Percentiles rank a stretch among this genome's conserved stretches.
phyloP scores from a whole-genome alignment of 805 yeast genomes.

The Kuraishia floccosa region DNA sequence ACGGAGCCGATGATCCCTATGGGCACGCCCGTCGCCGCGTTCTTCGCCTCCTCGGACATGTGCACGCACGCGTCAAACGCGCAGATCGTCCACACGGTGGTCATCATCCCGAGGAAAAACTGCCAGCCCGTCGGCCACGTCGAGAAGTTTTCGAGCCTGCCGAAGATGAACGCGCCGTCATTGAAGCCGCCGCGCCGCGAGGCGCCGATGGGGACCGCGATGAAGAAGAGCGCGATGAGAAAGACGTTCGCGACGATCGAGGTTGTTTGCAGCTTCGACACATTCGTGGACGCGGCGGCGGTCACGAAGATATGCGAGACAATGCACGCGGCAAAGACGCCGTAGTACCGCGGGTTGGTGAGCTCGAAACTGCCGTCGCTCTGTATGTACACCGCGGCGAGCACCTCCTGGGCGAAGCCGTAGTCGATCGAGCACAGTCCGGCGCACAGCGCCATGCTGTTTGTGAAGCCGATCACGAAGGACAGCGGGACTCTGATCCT shows the following conservation, averaged over 20 bases:
- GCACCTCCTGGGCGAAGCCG: conserved; percentile 30
- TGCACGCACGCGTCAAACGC: conserved; percentile 40
- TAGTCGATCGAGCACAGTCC: conserved; percentile 31
- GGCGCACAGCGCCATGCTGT: conserved; percentile 27
- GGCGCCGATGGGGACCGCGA: conserved; percentile 35
- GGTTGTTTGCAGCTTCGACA: conserved; percentile 26
- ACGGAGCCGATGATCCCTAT: conserved; percentile 36
- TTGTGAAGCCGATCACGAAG: conserved; percentile 30
- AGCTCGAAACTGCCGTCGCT: conserved; percentile 27
- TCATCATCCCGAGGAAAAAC: conserved; percentile 30
- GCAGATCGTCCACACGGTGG: conserved; percentile 40
- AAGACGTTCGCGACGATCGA: conserved; percentile 25
- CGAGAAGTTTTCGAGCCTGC: conserved; percentile 19
- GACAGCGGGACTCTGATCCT: conserved; percentile 22
- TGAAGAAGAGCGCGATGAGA: conserved; percentile 25
- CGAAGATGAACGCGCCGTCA: conserved; percentile 23
- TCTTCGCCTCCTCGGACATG: conserved; percentile 35
- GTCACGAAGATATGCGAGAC: conserved; percentile 25
- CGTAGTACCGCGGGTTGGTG: conserved; percentile 26
- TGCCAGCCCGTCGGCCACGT: conserved; percentile 31
- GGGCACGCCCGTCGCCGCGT: conserved; percentile 29
- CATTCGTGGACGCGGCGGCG: conserved; percentile 24
- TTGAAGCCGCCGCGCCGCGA: conserved; percentile 15
- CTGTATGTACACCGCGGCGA: conserved; percentile 28
- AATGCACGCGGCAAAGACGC: conserved; percentile 31